Conservation (phyloP, 208 protist species). For the Borovskyia barvae region DNA sequence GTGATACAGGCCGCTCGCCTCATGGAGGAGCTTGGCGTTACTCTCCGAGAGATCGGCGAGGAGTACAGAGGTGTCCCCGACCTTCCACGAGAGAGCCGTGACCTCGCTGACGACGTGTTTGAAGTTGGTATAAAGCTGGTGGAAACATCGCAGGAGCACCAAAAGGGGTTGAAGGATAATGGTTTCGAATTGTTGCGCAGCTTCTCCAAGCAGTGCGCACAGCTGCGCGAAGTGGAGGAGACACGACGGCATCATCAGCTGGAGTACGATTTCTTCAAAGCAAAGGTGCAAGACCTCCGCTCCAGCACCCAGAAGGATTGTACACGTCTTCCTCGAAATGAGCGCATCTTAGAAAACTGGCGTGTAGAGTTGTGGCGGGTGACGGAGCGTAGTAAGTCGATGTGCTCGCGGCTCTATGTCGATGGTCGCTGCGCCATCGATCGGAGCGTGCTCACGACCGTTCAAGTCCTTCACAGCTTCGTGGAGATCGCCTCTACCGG, state of each 20-base stretch:
- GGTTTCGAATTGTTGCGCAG: constrained; percentile 53
- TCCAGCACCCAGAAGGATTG: constrained; percentile 48
- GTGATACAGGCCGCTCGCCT: constrained; percentile 52
- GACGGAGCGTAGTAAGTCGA: constrained; percentile 56
- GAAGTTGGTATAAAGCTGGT: constrained; percentile 53
- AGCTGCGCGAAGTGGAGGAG: constrained; percentile 54
- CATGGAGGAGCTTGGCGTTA: constrained; percentile 66
- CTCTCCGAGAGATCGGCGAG: constrained; percentile 70
- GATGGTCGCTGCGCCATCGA: constrained; percentile 62
- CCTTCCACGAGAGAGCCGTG: constrained; percentile 42
- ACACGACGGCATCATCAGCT: constrained; percentile 55
- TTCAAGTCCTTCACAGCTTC: constrained; percentile 54
- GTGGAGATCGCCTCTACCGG: constrained; percentile 42
- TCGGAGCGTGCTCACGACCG: constrained; percentile 52
- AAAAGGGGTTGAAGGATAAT: constrained; percentile 56
- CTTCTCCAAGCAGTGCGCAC: constrained; percentile 42
- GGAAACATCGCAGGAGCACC: constrained; percentile 49
- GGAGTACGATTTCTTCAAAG: constrained; percentile 80
- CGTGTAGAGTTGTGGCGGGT: constrained; percentile 71
- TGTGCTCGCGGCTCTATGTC: constrained; percentile 59
- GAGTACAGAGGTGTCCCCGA: constrained; percentile 65
- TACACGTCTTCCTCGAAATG: constrained; percentile 73
- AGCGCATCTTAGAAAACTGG: constrained; percentile 72
- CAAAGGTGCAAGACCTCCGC: constrained; percentile 68
- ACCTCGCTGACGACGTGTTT: constrained; percentile 53